Evolutionary conservation across 2,329 filamentous ascomycete species (phyloP), one percentile per base, ranked within the genome.

Genomic region (Colletotrichum sp.): DNA sequence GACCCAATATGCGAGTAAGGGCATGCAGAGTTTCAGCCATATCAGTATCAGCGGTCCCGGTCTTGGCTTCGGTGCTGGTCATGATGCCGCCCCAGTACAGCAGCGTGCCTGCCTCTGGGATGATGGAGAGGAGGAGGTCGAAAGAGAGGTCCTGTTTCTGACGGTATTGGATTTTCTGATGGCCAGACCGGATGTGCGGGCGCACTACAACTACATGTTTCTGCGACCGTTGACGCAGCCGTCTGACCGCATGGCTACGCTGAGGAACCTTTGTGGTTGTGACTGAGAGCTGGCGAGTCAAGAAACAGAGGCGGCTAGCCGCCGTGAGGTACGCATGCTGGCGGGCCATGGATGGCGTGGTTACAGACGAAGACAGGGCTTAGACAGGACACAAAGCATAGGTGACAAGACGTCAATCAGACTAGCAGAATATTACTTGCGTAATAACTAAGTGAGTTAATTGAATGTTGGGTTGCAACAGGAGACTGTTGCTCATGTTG

Each of bases 121-220:
- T 56, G 52, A 27, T 27, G 18, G 52, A 56, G 52, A 27, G 18
- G 10, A n/a, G n/a, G 52, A 56, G n/a, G 52, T 12, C 15, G 52
- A 56, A n/a, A n/a, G 52, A 56, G 52, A 56, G 12, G 22, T 56
- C 8, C 1, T 56, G 52, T 56, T 56, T 27, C 52, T 56, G 22
- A 56, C 52, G 12, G 52, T 56, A 0, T 6, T 56, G 12, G 52
- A 27, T 56, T n/a, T 56, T 56, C 52, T 56, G 22, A 27, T 27
- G 22, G 22, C 6, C 22, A 56, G 52, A 3, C 22, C 52, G 18
- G 18, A n/a, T n/a, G 22, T n/a, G 22, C 52, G 12, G 52, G 52
- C 52, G 52, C 25, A 8, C 52, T 56, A 56, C 52, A 10, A 43
- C 52, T n/a, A 56, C 22, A 56, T 56, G 52, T 56, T 56, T 56